Percentiles rank a stretch among this genome's conserved stretches.
Conservation (phyloP, 2,329 filamentous ascomycete genomes). For the Trichoderma sp. region DNA sequence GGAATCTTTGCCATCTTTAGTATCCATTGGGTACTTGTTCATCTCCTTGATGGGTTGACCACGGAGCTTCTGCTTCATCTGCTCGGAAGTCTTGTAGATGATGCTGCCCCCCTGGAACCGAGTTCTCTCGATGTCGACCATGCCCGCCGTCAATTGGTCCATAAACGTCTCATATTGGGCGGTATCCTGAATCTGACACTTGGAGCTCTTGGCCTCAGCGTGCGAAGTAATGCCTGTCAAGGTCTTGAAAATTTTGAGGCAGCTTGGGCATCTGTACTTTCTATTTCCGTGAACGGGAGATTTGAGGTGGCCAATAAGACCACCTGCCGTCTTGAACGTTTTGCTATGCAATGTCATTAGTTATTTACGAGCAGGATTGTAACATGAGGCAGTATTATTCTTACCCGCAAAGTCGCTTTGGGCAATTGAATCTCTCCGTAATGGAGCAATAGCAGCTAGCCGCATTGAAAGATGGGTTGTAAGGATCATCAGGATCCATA, state of each 20-base stretch:
- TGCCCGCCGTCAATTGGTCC: slow-evolving; percentile 38
- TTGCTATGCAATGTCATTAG: slow-evolving; percentile 39
- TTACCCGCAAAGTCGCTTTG: slow-evolving; percentile 54
- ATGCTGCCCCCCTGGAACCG: slow-evolving; percentile 34
- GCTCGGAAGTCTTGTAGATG: slow-evolving; percentile 32
- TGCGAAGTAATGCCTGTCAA: slow-evolving; percentile 50
- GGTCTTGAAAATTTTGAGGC: slow-evolving; percentile 44
- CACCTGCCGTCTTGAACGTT: slow-evolving; percentile 39
- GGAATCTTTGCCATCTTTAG: background rate
- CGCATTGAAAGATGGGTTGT: slow-evolving; percentile 49
- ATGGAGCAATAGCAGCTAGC: slow-evolving; percentile 49
- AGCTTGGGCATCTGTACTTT: slow-evolving; percentile 48
- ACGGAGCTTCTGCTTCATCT: slow-evolving; percentile 7
- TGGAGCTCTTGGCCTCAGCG: slow-evolving; percentile 46
- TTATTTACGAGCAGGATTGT: background rate
- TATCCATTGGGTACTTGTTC: background rate
- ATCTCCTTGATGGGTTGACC: background rate
- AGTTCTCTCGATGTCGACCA: slow-evolving; percentile 32
- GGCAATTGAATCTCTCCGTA: slow-evolving; percentile 54
- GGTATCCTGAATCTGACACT: slow-evolving; percentile 48
- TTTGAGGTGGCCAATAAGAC: slow-evolving; percentile 47
- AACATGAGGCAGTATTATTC: slow-evolving; percentile 26
- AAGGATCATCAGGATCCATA: slow-evolving; percentile 46
- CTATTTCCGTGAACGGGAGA: slow-evolving; percentile 44
- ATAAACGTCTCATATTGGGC: slow-evolving; percentile 40